Percentiles rank a stretch among this genome's conserved stretches.
Conservation (phyloP, 768 basidiomycete genomes). For the Polyporus arcularius region DNA sequence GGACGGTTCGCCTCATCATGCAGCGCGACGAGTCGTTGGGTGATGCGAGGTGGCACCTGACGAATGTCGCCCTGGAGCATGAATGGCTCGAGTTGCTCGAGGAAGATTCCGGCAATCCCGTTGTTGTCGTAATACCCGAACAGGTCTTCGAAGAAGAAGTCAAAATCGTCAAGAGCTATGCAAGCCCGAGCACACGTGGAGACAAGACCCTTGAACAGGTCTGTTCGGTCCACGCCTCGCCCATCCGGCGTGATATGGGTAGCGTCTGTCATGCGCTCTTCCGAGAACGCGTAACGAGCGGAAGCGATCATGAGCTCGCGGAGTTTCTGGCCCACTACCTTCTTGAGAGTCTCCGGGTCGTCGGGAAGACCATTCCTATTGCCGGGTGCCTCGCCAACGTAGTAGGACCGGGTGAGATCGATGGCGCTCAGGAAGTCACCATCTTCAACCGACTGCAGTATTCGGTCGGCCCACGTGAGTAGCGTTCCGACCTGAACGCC, state of each 20-base stretch:
- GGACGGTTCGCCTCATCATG: conserved; percentile 73
- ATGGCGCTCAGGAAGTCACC: conserved; percentile 93
- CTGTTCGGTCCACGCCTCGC: conserved; percentile 89
- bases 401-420: conserved; percentile 81
- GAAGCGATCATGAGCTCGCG: conserved; percentile 87
- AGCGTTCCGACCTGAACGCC: conserved; percentile 81
- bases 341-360: conserved; percentile 54
- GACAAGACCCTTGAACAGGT: conserved; percentile 88
- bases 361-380: conserved; percentile 87
- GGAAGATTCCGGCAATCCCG: conserved; percentile 84
- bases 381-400: conserved; percentile 75
- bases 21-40: conserved; percentile 77
- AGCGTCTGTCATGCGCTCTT: conserved; percentile 89
- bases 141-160: conserved; percentile 91
- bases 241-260: conserved; percentile 83
- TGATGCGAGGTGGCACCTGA: conserved; percentile 82
- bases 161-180: conserved; percentile 75
- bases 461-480: conserved; percentile 93
- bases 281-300: conserved; percentile 87
- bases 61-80: conserved; percentile 74
- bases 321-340: conserved; percentile 73
- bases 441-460: conserved; percentile 77
- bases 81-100: conserved; percentile 79
- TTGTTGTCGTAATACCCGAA: conserved; percentile 86
- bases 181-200: conserved; percentile 75